These are phyloP conservation scores for Hemisphaericaspora xylanilytica DNA, from an alignment of 1,139 yeast genomes.

Conservation along the genomic window DNA sequence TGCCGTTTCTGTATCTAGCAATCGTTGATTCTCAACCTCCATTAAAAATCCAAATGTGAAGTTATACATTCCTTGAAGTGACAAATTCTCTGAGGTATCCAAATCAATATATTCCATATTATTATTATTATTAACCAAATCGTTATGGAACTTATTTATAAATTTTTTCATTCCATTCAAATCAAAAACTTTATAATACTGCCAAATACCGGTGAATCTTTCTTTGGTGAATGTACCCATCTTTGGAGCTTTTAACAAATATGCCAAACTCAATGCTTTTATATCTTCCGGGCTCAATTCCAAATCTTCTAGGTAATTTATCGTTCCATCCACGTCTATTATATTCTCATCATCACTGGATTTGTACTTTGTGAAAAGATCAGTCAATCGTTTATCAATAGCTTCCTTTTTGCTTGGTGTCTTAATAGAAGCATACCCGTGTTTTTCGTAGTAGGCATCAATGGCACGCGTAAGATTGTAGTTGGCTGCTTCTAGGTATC, in stretches of 20 bases:
- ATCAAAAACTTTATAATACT: constrained; percentile 28
- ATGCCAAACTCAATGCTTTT: constrained; percentile 66
- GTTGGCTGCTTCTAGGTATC: constrained; percentile 24
- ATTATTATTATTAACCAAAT: constrained; percentile 28
- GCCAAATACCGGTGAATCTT: constrained; percentile 60
- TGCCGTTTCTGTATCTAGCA: constrained; percentile 63
- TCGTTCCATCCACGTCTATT: constrained; percentile 74
- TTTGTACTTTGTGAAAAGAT: constrained; percentile 29
- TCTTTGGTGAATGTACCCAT: constrained; percentile 57
- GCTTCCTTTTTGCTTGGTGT: constrained; percentile 6
- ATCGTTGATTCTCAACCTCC: constrained; percentile 56
- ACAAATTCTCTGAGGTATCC: constrained; percentile 17
- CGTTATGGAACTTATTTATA: constrained; percentile 34
- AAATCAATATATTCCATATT: constrained; percentile 8
- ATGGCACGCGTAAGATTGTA: constrained; percentile 33
- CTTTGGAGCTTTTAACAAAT: constrained; percentile 60
- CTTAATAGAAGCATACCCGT: constrained; percentile 10
- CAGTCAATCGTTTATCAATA: constrained; percentile 19
- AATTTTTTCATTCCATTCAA: constrained; percentile 51
- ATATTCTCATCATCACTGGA: constrained; percentile 28
- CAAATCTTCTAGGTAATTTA: constrained; percentile 62
- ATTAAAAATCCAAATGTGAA: constrained; percentile 69
- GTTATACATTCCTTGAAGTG: constrained; percentile 59
- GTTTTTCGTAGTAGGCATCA: constrained; percentile 23
- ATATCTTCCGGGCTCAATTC: constrained; percentile 73